Evolutionary conservation across 148 eudicot genomes (phyloP).

Genomic region (Camellia lanceoleosa): DNA sequence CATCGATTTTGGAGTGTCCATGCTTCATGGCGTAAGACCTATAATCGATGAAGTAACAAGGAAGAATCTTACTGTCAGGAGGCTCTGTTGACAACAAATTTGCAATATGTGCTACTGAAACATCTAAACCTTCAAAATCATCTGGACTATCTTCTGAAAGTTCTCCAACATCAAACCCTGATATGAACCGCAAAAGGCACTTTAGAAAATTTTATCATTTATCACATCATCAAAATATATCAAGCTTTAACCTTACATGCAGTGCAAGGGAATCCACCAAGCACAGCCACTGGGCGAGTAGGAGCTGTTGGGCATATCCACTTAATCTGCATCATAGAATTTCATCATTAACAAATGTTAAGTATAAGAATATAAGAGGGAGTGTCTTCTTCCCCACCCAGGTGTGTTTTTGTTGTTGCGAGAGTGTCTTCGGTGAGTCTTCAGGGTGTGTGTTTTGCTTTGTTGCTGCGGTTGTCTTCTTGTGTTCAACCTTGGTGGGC

Average conservation of each 20-base stretch:
- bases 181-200: not conserved
- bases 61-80: conserved; percentile 58
- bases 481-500: too few relatives aligned
- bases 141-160: conserved; percentile 82
- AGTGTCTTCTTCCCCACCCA: too few relatives aligned
- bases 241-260: conserved; percentile 59
- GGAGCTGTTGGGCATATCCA: conserved; percentile 99
- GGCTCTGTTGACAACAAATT: conserved; percentile 93
- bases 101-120: conserved; percentile 84
- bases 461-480: too few relatives aligned
- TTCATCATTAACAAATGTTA: not conserved
- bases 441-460: too few relatives aligned
- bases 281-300: conserved; percentile 79
- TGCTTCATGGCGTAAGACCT: not conserved
- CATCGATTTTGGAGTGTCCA: too few relatives aligned
- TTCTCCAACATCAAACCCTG: conserved; percentile 93
- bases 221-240: not conserved
- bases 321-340: conserved; percentile 59
- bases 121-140: conserved; percentile 92
- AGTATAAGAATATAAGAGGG: not conserved
- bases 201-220: not conserved
- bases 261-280: conserved; percentile 94
- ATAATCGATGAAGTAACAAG: too few relatives aligned
- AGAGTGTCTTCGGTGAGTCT: too few relatives aligned
- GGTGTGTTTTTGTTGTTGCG: too few relatives aligned